Base-by-base conservation (phyloP, 176 grass and related monocot genomes). In the Hordeum marinum region DNA sequence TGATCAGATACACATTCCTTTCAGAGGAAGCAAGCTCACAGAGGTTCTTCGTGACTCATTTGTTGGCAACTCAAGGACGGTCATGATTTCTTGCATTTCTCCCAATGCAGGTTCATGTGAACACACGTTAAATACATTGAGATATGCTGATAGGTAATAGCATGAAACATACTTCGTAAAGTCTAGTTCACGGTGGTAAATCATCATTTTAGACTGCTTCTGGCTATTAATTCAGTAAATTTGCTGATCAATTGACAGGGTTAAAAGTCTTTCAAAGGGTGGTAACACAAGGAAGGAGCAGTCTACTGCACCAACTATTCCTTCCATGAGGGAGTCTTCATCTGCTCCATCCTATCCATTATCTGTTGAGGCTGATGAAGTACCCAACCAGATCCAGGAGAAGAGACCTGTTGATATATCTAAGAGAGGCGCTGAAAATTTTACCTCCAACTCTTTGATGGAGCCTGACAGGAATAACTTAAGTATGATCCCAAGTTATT, bases 71-170 rank as follows among this genome's bases (percentile, higher is more conserved):
- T 99, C 96, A 23, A 85, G 91, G 55, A 99, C 96, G 4, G 92
- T 99, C 29, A 99, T 99, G 96, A 99, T 99, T 62, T 96, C 93
- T 75, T 99, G 96, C 84, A 96, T 99, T 81, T 99, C 96, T 25
- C 96, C 96, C 31, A 99, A 96, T 88, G 94, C 96, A 32, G 92
- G 92, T 79, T 99, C 96, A 89, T 99, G 96, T 82, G 96, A 99
- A 65, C 96, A 99, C 85, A 99, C 96, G 8, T 80, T 99, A 62
- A 99, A 99, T 81, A 99, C 96, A 14, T 90, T 99, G 55, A 92
- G 96, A 99, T 99, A 99, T 43, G 96, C 96, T 2, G 96, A 99
- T 67, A 96, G 96, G 96, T 99, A 94, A 57, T 36, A 39, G 8
- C 43, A 8, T 26, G 59, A 79, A 63, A 65, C 9, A 15, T 76